These are phyloP conservation scores for Xerocomus amazonicus DNA, from an alignment of 1,284 basidiomycete genomes.

Conservation along the genomic window DNA sequence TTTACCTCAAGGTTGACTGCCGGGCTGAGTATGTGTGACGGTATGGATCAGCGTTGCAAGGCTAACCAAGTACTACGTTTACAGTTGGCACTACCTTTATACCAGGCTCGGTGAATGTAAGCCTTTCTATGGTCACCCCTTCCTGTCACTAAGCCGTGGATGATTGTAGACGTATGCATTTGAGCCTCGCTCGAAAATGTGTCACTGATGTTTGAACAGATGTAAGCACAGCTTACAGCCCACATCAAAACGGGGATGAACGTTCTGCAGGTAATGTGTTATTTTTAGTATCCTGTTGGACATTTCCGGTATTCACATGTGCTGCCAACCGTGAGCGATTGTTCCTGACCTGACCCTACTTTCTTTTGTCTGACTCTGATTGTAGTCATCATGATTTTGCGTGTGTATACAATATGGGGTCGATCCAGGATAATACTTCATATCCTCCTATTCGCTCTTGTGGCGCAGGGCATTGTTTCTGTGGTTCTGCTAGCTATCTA, in stretches of 20 bases:
- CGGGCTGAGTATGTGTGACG: neutral
- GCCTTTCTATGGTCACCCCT: neutral
- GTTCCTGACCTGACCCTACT: neutral
- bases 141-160: neutral
- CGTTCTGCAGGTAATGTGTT: conserved; percentile 1
- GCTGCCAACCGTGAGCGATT: conserved; percentile 1
- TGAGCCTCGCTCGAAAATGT: neutral
- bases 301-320: conserved; percentile 1
- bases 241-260: neutral
- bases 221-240: neutral
- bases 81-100: neutral
- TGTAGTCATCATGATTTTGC: neutral
- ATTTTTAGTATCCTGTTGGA: neutral
- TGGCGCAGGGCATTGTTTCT: neutral
- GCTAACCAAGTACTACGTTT: neutral
- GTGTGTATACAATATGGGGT: neutral
- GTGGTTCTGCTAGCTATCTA: neutral
- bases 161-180: neutral
- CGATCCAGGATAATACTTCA: neutral
- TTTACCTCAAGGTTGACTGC: neutral
- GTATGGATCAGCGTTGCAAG: too few relatives aligned
- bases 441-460: neutral
- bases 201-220: neutral
- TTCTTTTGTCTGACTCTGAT: neutral
- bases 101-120: neutral